A percentile compares a stretch with the other conserved stretches of the same genome.
Evolutionary conservation across 495 filamentous ascomycete species (phyloP).

Genomic region (Podospora anserina): DNA sequence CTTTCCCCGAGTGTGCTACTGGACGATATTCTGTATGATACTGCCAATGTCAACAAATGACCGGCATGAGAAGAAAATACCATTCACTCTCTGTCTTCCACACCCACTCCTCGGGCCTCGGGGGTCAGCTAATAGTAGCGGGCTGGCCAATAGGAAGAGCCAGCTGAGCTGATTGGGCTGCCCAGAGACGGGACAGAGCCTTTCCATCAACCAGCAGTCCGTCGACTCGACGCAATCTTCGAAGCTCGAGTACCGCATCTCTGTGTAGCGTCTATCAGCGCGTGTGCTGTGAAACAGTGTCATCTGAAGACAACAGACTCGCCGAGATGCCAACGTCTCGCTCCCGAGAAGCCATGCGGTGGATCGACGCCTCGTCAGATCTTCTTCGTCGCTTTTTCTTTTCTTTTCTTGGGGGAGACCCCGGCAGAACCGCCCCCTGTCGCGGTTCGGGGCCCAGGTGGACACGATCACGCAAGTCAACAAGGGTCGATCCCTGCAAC

Average conservation of each 20-base stretch:
- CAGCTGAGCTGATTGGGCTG: neutral
- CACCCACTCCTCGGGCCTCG: neutral
- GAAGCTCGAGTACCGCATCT: neutral
- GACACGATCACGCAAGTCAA: slow-evolving; percentile 14
- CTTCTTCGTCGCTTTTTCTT: slow-evolving; percentile 2
- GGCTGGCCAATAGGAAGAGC: neutral
- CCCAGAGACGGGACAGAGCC: neutral
- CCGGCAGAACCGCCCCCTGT: neutral
- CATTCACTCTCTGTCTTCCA: neutral
- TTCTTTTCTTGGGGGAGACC: neutral
- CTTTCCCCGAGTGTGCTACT: neutral
- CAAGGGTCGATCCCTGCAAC: slow-evolving; percentile 10
- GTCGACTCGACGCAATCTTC: neutral
- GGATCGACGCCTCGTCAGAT: slow-evolving; percentile 11
- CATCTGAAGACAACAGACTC: neutral
- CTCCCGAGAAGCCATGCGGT: neutral
- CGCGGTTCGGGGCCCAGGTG: slow-evolving; percentile 2
- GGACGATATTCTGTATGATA: neutral
- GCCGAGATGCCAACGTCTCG: neutral
- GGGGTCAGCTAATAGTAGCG: neutral
- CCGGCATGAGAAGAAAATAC: neutral
- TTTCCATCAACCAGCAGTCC: neutral
- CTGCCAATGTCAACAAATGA: neutral
- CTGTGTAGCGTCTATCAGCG: neutral
- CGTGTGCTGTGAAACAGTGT: neutral